Conservation (phyloP, 192 early-diverging fungal species). For the Dispira parvispora region DNA sequence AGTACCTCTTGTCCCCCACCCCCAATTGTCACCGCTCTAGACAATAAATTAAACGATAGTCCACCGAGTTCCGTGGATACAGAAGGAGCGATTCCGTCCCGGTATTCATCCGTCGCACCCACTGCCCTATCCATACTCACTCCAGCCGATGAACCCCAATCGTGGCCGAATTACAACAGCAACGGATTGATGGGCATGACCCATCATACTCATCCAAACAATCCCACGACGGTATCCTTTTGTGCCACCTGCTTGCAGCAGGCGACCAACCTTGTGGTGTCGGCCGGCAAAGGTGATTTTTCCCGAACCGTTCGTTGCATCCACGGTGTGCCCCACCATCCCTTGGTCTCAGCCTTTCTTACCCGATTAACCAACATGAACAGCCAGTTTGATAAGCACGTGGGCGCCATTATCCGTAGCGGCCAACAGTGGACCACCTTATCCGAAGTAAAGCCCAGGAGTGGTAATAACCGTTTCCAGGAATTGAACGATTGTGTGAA, state of each 20-base stretch:
- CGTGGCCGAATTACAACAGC: not conserved
- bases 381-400: too few species aligned
- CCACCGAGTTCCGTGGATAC: too few species aligned
- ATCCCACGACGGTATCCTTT: not conserved
- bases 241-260: constrained; percentile 8
- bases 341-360: too few species aligned
- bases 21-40: not conserved
- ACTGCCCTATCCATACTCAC: not conserved
- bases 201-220: not conserved
- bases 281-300: constrained; percentile 3
- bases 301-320: not conserved
- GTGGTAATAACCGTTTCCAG: not conserved
- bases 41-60: not conserved
- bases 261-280: not conserved
- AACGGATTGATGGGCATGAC: not conserved
- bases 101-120: too few species aligned
- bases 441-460: too few species aligned
- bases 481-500: constrained; percentile 14
- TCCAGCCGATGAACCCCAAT: not conserved
- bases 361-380: too few species aligned
- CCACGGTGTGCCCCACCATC: not conserved
- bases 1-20: not conserved
- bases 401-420: too few species aligned
- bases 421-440: too few species aligned
- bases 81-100: too few species aligned